Evolutionary conservation across 129 eudicot species (phyloP).

Genomic region (Lactuca saligna): DNA sequence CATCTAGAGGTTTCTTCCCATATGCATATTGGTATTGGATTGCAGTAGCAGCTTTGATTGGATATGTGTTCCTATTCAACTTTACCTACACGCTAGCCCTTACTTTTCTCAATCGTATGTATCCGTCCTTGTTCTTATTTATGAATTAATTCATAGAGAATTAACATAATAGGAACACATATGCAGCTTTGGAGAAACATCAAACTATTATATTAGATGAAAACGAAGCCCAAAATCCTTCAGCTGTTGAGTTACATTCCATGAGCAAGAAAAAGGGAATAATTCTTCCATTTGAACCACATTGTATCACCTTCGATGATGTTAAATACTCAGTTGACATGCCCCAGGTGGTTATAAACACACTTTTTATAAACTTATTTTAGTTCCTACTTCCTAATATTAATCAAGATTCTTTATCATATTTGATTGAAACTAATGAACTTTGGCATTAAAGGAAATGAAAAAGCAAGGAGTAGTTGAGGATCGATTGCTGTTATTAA

Average conservation of each 20-base stretch:
- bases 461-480: not conserved
- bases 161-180: not conserved
- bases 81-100: slow-evolving; percentile 30
- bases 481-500: not conserved
- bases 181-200: slow-evolving; percentile 49
- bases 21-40: slow-evolving; percentile 62
- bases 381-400: no score
- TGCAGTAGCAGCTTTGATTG: slow-evolving; percentile 45
- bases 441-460: not conserved
- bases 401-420: no score
- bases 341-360: slow-evolving; percentile 46
- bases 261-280: slow-evolving; percentile 32
- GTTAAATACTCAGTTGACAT: slow-evolving; percentile 65
- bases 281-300: slow-evolving; percentile 71
- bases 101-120: slow-evolving; percentile 31
- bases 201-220: slow-evolving; percentile 28
- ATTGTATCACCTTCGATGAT: slow-evolving; percentile 60
- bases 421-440: no score
- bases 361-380: not conserved
- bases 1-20: slow-evolving; percentile 49
- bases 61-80: slow-evolving; percentile 43
- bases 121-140: not conserved
- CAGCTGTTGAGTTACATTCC: slow-evolving; percentile 20
- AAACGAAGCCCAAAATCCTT: slow-evolving; percentile 16
- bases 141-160: no score